These are phyloP conservation scores for Didymella pinodella DNA, from an alignment of 2,329 filamentous ascomycete genomes.

Conservation along the genomic window DNA sequence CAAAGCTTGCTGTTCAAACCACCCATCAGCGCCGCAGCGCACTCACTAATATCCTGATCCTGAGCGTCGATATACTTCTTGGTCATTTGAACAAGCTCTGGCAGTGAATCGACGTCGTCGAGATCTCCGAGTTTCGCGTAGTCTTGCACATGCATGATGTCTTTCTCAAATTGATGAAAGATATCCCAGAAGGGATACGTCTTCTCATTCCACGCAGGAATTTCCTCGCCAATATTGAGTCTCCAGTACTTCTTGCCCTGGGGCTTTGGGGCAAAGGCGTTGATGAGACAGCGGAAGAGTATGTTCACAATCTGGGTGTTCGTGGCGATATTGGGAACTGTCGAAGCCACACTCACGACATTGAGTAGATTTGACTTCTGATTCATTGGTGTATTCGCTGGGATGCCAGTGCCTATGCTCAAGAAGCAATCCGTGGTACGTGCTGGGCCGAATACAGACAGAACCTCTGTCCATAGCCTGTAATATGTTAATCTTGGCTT, in stretches of 20 bases:
- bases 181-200: background rate
- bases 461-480: slow-evolving; percentile 20
- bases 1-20: slow-evolving; percentile 1
- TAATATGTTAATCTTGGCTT: background rate
- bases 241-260: background rate
- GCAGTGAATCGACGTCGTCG: background rate
- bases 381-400: slow-evolving; percentile 3
- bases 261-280: slow-evolving; percentile 9
- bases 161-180: background rate
- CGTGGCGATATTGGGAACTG: background rate
- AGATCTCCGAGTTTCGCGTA: slow-evolving; percentile 6
- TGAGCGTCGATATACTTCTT: background rate
- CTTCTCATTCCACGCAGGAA: slow-evolving; percentile 3
- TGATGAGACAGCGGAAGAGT: slow-evolving; percentile 8
- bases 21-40: background rate
- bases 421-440: slow-evolving; percentile 19
- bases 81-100: background rate
- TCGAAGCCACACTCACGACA: background rate
- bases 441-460: slow-evolving; percentile 7
- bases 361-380: background rate
- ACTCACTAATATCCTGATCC: background rate
- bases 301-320: slow-evolving; percentile 10
- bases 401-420: slow-evolving; percentile 17
- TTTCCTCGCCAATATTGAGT: slow-evolving; percentile 10
- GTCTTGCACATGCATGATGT: background rate